Evolutionary conservation across 2,329 filamentous ascomycete species (phyloP).

Genomic region (Penicillium rolfsii): DNA sequence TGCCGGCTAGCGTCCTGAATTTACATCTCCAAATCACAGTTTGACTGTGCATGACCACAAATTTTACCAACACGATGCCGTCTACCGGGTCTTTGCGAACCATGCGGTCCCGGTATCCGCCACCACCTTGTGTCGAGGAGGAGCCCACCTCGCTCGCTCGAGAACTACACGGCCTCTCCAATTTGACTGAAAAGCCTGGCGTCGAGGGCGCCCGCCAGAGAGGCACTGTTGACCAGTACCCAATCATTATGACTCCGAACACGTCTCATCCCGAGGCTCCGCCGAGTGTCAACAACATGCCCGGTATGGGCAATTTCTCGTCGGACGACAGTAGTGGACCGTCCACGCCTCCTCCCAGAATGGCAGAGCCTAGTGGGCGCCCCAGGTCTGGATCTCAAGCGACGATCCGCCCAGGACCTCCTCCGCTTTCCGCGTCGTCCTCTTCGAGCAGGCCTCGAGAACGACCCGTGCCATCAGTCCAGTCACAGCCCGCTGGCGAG

Average conservation of each 20-base stretch:
- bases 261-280: constrained; percentile 20
- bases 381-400: constrained; percentile 1
- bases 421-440: constrained; percentile 8
- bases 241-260: constrained; percentile 45
- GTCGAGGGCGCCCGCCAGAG: constrained; percentile 39
- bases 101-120: constrained; percentile 44
- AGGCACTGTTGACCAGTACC: constrained; percentile 51
- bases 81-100: constrained; percentile 19
- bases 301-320: constrained; percentile 30
- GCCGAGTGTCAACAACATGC: constrained; percentile 20
- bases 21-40: neutral
- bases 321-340: constrained; percentile 36
- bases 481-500: neutral
- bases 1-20: constrained; percentile 26
- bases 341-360: constrained; percentile 29
- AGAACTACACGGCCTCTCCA: constrained; percentile 42
- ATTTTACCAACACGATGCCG: constrained; percentile 24
- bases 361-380: constrained; percentile 22
- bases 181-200: constrained; percentile 36
- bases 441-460: constrained; percentile 18
- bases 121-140: constrained; percentile 51
- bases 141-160: constrained; percentile 47
- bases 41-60: constrained; percentile 17
- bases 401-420: neutral
- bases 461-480: constrained; percentile 1